Base-by-base conservation (phyloP, 1,139 yeast species). In the Kodamaea derodonti region DNA sequence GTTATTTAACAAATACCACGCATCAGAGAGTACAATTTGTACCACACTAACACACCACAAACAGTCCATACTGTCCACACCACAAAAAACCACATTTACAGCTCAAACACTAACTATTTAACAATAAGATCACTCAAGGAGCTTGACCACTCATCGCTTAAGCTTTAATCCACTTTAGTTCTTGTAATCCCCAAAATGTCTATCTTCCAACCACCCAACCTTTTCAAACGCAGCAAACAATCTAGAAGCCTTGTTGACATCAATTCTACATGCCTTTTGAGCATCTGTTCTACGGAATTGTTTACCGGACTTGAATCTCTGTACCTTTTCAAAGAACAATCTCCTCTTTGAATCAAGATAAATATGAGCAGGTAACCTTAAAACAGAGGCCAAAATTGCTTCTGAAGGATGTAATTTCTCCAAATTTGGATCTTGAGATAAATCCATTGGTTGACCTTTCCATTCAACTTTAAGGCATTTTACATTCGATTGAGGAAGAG, bases 371-470 rank as follows among this genome's bases (percentile, higher is more conserved):
- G 97, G 95, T 45, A 92, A 70, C 54, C 97, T 73, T 52, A 92
- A 70, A n/a, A 82, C 82, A 14, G 95, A 83, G 4, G 97, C 97
- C 43, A 92, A 69, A 30, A 75, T 69, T n/a, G 83, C 72, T 61
- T 92, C 98, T 2, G 96, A 95, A 0, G 97, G 96, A 57, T 90
- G 97, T 45, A 92, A 69, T 48, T 80, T 73, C 33, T 65, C 65
- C 35, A 73, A 60, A 46, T 85, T 72, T 17, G 95, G 95, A 59
- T 92, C 97, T 27, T 60, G 53, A 11, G 83, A 69, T 41, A 92
- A 72, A 58, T 86, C 95, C 96, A 92, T 87, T 28, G 97, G 95
- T 49, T 88, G 95, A 9, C 97, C 97, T 64, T 90, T 90, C 98
- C 98, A 92, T 55, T 90, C 97, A 31, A 95, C 85, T 53, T 83